Evolutionary conservation across 192 early-diverging fungal species (phyloP).

Genomic region (Backusella tarrabulga): DNA sequence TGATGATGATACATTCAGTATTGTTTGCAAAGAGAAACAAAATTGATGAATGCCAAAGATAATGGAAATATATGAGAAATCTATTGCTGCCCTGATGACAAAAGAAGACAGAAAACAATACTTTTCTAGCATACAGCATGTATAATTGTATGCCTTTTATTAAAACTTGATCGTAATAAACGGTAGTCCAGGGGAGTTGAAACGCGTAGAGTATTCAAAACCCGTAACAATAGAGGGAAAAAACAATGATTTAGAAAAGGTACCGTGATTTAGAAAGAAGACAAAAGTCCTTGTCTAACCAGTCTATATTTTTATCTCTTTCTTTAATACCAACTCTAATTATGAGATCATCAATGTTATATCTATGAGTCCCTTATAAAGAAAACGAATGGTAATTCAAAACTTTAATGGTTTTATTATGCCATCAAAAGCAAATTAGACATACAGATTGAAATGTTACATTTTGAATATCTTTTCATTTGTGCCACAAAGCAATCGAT

Average conservation of each 20-base stretch:
- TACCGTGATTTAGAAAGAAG: not conserved
- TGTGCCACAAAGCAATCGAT: not conserved
- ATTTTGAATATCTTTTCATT: not conserved
- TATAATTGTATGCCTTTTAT: not conserved
- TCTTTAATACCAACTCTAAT: not conserved
- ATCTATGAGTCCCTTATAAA: too few species aligned
- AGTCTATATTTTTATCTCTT: not conserved
- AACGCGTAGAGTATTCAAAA: not conserved
- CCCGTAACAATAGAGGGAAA: not conserved
- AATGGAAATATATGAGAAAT: not conserved
- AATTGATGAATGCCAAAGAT: not conserved
- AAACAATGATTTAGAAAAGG: too few species aligned
- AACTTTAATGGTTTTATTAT: not conserved
- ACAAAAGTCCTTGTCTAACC: not conserved
- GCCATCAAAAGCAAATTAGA: not conserved
- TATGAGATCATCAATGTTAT: not conserved
- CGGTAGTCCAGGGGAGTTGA: not conserved
- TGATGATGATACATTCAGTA: too few species aligned
- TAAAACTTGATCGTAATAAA: not conserved
- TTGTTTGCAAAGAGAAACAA: not conserved
- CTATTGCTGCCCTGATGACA: not conserved
- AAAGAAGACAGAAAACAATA: not conserved
- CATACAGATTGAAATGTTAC: not conserved
- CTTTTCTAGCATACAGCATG: not conserved
- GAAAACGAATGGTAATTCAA: too few species aligned